These are phyloP conservation scores for Lepiota brunneoincarnata DNA, from an alignment of 768 basidiomycete species.

Conservation along the genomic window DNA sequence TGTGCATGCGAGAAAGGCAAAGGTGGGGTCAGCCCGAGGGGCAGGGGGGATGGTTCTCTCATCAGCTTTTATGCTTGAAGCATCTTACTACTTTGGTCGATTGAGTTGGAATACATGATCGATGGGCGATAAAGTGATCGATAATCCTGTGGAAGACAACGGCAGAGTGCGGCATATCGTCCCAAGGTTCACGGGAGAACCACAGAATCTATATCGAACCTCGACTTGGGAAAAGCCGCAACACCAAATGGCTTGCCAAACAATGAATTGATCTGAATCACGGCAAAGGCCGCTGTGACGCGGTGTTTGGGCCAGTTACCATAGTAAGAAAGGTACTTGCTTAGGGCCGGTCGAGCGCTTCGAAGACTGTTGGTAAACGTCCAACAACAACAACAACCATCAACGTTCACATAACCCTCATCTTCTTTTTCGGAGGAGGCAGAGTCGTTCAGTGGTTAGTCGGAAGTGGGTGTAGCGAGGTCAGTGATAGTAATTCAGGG, in stretches of 20 bases:
- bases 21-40: not conserved
- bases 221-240: not conserved
- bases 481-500: constrained; percentile 22
- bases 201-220: not conserved
- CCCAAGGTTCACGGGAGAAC: constrained; percentile 20
- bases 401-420: constrained; percentile 41
- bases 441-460: constrained; percentile 62
- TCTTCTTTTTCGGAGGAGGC: constrained; percentile 65
- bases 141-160: not conserved
- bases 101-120: constrained; percentile 2
- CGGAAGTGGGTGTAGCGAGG: constrained; percentile 77
- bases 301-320: not conserved
- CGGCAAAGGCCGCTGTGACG: not conserved
- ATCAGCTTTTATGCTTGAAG: not conserved
- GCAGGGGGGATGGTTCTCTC: not conserved
- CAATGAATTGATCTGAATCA: too few relatives aligned
- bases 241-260: not conserved
- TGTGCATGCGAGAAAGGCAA: not conserved
- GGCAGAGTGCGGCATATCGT: constrained; percentile 3
- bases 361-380: constrained; percentile 10
- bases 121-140: constrained; percentile 15
- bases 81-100: not conserved
- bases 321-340: constrained; percentile 4
- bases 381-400: constrained; percentile 28
- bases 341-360: constrained; percentile 12